phyloP scores from a whole-genome alignment of 768 basidiomycete genomes.

The Rhodotorula diobovata region DNA sequence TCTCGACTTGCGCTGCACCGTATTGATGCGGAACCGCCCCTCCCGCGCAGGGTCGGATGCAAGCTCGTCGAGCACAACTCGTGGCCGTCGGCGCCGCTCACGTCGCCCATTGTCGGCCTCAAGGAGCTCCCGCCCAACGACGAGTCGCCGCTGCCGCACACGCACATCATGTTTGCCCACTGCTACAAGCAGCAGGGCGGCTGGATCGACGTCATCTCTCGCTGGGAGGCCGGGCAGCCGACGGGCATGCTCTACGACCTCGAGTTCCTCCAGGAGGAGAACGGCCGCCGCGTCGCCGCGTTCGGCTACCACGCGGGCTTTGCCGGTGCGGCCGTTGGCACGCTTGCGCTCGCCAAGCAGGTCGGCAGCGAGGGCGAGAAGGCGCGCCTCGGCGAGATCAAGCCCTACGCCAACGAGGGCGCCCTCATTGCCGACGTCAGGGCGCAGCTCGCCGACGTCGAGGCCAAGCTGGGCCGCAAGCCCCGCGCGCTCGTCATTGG shows the following conservation, averaged over 20 bases:
- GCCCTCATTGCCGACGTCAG: conserved; percentile 77
- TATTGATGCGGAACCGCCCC: neutral
- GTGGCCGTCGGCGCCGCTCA: conserved; percentile 74
- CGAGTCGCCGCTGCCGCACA: conserved; percentile 73
- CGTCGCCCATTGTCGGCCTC: conserved; percentile 81
- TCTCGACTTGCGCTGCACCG: accelerated
- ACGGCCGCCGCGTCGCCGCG: conserved; percentile 86
- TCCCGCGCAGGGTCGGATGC: conserved; percentile 72
- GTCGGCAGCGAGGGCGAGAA: conserved; percentile 54
- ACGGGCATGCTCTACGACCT: conserved; percentile 83
- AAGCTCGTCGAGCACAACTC: conserved; percentile 77
- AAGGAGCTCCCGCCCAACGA: conserved; percentile 87
- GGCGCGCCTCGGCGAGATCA: conserved; percentile 60
- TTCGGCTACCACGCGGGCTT: conserved; percentile 99
- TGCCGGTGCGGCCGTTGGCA: conserved; percentile 77
- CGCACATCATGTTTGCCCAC: conserved; percentile 96
- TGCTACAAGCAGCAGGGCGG: conserved; percentile 95
- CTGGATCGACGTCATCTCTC: conserved; percentile 77
- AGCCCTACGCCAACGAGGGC: conserved; percentile 75
- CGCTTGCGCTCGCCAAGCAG: conserved; percentile 70
- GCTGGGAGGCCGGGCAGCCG: conserved; percentile 69
- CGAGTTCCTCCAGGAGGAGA: conserved; percentile 83
- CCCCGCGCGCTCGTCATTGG: conserved; percentile 90
- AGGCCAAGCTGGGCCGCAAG: conserved; percentile 52
- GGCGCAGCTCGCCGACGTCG: conserved; percentile 61